Base-by-base conservation (phyloP, 768 basidiomycete species). In the Trametes cinnabarina region DNA sequence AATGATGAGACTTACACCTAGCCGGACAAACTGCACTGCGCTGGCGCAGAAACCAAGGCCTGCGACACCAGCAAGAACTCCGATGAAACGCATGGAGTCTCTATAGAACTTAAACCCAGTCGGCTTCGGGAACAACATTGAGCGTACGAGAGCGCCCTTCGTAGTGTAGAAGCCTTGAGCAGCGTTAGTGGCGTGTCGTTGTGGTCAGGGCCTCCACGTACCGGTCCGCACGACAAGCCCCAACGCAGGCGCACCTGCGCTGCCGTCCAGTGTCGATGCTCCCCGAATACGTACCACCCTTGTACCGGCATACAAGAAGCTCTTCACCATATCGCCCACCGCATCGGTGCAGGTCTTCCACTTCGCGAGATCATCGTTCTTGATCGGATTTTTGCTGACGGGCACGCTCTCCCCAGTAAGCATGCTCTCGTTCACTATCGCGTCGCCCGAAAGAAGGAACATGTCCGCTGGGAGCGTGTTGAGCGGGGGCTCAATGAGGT, bases 91-190 rank as follows among this genome's bases (percentile, higher is more conserved):
- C 28, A 91, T 85, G 1, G 92, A 92, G 72, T 94, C 92, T 30
- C 88, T 86, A 74, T 98, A 98, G 74, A 99, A 98, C 71, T 97
- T 97, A 84, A 99, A 99, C 0, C 94, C 96, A 61, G 97, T 94
- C 0, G 96, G 95, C 68, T 97, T 98, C 0, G 97, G 97, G 76
- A 95, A 99, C 15, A 99, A 78, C 96, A 99, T 99, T 0, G 96
- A 98, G 22, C 97, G 82, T 22, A 98, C 85, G 22, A 99, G 77
- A 0, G 96, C 90, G 17, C 97, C 97, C 73, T 98, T 98, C 5
- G 97, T 99, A 1, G 97, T 99, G 70, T 91, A 93, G 74, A 98
- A 98, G 1, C 92, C 89, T 87, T 48, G n/a, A 51, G 61, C n/a
- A 17, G 47, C 12, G 32, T 37, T 42, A 39, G 51, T 14, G 54